Percentiles rank a stretch among this genome's conserved stretches.
phyloP scores from a whole-genome alignment of 306 rosid species.

The Luffa aegyptiaca region DNA sequence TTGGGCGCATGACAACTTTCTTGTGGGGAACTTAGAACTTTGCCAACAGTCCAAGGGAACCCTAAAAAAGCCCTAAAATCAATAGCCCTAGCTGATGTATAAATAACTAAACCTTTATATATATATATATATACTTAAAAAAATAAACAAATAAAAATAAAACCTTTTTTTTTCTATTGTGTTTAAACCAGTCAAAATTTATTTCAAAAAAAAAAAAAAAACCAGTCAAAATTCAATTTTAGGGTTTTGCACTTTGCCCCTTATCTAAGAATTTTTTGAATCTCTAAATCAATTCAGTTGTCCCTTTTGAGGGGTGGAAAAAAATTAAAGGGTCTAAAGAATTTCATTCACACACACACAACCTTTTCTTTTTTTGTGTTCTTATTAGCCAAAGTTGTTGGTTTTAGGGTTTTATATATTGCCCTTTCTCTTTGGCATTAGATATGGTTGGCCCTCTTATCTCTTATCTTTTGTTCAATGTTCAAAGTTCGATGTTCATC shows the following conservation, averaged over 20 bases:
- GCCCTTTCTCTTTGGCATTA: neutral
- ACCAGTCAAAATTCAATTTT: neutral
- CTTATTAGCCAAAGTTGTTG: neutral
- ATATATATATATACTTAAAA: too few species aligned
- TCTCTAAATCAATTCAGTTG: neutral
- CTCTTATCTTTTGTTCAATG: neutral
- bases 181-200: too few species aligned
- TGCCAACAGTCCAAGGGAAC: constrained; percentile 1
- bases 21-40: neutral
- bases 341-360: neutral
- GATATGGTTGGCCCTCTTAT: neutral
- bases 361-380: neutral
- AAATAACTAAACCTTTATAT: neutral
- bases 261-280: neutral
- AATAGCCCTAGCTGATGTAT: neutral
- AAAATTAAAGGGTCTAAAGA: neutral
- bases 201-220: too few species aligned
- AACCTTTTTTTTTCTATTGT: too few species aligned
- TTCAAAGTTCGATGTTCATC: neutral
- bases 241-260: neutral
- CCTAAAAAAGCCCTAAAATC: neutral
- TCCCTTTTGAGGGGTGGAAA: neutral
- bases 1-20: neutral
- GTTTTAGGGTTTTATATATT: neutral
- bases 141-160: too few species aligned